phyloP scores from a whole-genome alignment of 2,329 filamentous ascomycete species.

The Shiraia bambusicola region DNA sequence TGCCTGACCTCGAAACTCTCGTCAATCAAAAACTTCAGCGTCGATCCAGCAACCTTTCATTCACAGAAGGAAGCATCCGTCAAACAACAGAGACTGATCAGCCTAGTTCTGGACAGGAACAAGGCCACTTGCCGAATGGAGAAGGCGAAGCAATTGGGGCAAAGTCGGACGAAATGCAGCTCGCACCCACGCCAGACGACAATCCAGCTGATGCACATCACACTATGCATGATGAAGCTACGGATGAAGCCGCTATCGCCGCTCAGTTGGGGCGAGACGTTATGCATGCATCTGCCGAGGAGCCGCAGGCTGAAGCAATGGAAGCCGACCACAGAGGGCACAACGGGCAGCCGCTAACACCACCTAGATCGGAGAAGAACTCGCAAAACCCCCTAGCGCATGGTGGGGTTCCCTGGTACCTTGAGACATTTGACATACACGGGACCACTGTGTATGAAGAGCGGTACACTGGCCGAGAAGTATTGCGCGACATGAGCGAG shows the following conservation, averaged over 20 bases:
- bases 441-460: constrained; percentile 79
- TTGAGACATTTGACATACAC: constrained; percentile 74
- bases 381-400: constrained; percentile 48
- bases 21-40: constrained; percentile 64
- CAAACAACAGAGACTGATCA: constrained; percentile 23
- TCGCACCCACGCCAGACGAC: constrained; percentile 41
- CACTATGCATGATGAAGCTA: constrained; percentile 32
- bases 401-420: constrained; percentile 87
- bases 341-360: constrained; percentile 58
- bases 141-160: constrained; percentile 11
- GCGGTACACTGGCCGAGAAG: constrained; percentile 70
- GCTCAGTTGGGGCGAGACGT: constrained; percentile 37
- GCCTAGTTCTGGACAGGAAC: constrained; percentile 9
- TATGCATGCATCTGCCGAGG: constrained; percentile 21
- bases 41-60: constrained; percentile 47
- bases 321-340: constrained; percentile 20
- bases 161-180: constrained; percentile 26
- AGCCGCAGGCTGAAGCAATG: constrained; percentile 20
- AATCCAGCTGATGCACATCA: constrained; percentile 32
- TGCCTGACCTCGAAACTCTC: constrained; percentile 72
- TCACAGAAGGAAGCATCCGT: constrained; percentile 22
- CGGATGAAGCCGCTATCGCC: constrained; percentile 41
- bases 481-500: constrained; percentile 74
- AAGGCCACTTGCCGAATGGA: constrained; percentile 15
- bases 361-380: constrained; percentile 60